Conservation (phyloP, 495 filamentous ascomycete species). For the Tuber microsphaerosporum region DNA sequence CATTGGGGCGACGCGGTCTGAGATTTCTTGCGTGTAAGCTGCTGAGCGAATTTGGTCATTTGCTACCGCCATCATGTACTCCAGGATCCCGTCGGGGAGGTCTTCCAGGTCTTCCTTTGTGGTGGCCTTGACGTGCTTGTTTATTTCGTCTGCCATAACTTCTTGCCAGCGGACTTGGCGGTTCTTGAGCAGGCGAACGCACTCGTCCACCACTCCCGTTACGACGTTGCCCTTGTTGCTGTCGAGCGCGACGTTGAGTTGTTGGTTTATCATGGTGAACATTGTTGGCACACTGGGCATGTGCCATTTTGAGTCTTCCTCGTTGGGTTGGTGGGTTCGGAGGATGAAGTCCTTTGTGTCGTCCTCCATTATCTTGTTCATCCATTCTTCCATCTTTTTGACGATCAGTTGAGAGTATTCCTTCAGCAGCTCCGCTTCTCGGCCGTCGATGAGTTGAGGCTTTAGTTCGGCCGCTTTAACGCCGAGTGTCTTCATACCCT, state of each 20-base stretch:
- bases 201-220: constrained; percentile 88
- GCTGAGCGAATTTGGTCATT: constrained; percentile 93
- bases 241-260: constrained; percentile 70
- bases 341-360: constrained; percentile 74
- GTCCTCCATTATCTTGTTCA: constrained; percentile 74
- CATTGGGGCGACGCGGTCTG: constrained; percentile 70
- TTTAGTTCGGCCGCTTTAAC: constrained; percentile 62
- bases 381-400: constrained; percentile 93
- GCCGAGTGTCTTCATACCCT: constrained; percentile 87
- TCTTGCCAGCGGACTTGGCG: constrained; percentile 79
- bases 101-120: constrained; percentile 49
- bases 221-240: constrained; percentile 78
- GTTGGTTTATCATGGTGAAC: constrained; percentile 95
- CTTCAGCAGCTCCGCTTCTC: constrained; percentile 78
- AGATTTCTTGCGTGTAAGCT: constrained; percentile 52
- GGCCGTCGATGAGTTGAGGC: constrained; percentile 78
- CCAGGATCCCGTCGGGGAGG: constrained; percentile 47
- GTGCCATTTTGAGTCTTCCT: constrained; percentile 55
- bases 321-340: constrained; percentile 60
- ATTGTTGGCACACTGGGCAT: constrained; percentile 51
- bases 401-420: constrained; percentile 93
- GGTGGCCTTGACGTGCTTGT: constrained; percentile 56
- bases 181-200: constrained; percentile 73
- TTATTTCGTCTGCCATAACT: constrained; percentile 78
- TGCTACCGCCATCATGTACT: constrained; percentile 92